Percentiles rank a stretch among this genome's conserved stretches.
Evolutionary conservation across 1,284 basidiomycete genomes (phyloP).

Genomic region (Cutaneotrichosporon sp.): DNA sequence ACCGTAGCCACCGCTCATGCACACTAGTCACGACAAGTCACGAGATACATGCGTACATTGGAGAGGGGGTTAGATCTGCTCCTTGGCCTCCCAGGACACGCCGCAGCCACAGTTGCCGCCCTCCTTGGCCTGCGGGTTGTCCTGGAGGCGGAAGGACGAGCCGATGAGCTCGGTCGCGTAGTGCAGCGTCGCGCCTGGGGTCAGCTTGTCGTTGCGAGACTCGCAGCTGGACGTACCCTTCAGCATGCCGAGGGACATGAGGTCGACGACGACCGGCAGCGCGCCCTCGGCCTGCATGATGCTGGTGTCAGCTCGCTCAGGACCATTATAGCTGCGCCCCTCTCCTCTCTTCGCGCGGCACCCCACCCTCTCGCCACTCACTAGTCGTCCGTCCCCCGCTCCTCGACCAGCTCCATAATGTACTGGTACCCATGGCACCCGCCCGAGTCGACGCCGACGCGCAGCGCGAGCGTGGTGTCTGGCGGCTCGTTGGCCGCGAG

Average conservation of each 20-base stretch:
- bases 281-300: slow-evolving; percentile 18
- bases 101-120: slow-evolving; percentile 61
- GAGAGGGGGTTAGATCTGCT: background rate
- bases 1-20: background rate
- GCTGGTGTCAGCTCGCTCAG: slow-evolving; percentile 10
- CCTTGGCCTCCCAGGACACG: slow-evolving; percentile 54
- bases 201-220: background rate
- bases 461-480: slow-evolving; percentile 46
- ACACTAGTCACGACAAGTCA: background rate
- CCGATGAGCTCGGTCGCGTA: slow-evolving; percentile 62
- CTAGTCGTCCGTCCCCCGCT: slow-evolving; percentile 58
- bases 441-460: slow-evolving; percentile 60
- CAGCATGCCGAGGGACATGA: slow-evolving; percentile 50
- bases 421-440: slow-evolving; percentile 64
- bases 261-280: slow-evolving; percentile 51
- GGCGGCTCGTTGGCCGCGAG: slow-evolving; percentile 52
- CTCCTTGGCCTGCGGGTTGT: slow-evolving; percentile 59
- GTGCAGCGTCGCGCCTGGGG: slow-evolving; percentile 56
- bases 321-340: background rate
- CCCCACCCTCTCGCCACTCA: slow-evolving; percentile 50
- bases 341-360: background rate
- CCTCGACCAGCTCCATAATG: slow-evolving; percentile 58
- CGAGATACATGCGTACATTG: background rate
- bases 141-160: slow-evolving; percentile 57
- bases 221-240: slow-evolving; percentile 30